phyloP scores from a whole-genome alignment of 2,329 filamentous ascomycete species.

The Fusarium phyllophilum region DNA sequence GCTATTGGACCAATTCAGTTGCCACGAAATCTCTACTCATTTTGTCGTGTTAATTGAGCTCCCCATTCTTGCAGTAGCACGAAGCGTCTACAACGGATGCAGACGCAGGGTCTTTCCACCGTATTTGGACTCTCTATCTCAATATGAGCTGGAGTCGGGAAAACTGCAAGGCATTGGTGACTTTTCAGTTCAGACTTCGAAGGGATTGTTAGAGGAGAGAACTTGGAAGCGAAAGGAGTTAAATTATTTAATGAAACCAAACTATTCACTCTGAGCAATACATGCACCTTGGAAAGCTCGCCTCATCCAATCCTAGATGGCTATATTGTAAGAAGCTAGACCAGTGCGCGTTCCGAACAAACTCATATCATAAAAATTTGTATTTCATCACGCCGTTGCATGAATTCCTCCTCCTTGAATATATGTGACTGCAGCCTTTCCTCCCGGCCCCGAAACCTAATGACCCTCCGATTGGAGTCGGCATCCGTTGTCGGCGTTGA shows the following conservation, averaged over 20 bases:
- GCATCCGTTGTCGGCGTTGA: background rate
- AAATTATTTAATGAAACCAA: background rate
- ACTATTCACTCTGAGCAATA: background rate
- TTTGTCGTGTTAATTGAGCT: background rate
- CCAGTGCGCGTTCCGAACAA: background rate
- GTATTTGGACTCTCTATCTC: background rate
- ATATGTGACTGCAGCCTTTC: background rate
- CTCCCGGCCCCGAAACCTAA: background rate
- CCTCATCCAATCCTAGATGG: background rate
- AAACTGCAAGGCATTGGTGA: background rate
- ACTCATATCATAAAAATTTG: background rate
- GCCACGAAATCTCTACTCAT: constrained; percentile 9
- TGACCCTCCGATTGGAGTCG: background rate
- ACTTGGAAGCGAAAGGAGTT: background rate
- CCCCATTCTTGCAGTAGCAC: background rate
- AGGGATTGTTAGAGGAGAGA: background rate
- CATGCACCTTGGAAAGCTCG: background rate
- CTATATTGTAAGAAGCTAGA: background rate
- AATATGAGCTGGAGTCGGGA: background rate
- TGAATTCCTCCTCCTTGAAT: background rate
- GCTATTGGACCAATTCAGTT: constrained; percentile 3
- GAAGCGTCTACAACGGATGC: constrained; percentile 12
- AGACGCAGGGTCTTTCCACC: constrained; percentile 10
- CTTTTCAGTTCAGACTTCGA: background rate
- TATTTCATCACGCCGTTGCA: background rate